Percentiles rank a stretch among this genome's conserved stretches.
Conservation (phyloP, 495 filamentous ascomycete species). For the Tuber brumale region DNA sequence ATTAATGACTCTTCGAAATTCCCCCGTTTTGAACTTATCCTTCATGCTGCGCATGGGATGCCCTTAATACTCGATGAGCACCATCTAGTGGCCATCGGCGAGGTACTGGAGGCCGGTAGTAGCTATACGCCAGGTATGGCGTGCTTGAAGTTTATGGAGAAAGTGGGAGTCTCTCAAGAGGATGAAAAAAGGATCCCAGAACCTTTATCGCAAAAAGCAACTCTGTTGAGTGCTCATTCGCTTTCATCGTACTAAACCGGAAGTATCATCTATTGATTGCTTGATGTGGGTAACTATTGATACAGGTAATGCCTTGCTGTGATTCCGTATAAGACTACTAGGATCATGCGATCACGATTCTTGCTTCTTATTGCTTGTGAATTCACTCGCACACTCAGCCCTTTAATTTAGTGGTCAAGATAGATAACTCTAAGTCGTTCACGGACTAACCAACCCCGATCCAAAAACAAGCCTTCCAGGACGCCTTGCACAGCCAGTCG, state of each 20-base stretch:
- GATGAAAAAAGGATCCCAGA: not conserved
- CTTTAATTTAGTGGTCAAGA: not conserved
- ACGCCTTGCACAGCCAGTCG: not conserved
- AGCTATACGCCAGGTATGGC: not conserved
- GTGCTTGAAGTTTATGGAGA: not conserved
- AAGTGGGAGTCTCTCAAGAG: not conserved
- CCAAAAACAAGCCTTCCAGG: not conserved
- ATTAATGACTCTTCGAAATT: not conserved
- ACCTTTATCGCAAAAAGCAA: not conserved
- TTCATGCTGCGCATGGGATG: not conserved
- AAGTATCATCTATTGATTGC: not conserved
- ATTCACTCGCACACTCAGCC: not conserved
- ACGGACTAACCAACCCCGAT: not conserved
- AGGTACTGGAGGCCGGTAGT: not conserved
- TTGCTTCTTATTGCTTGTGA: not conserved
- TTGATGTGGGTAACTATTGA: not conserved
- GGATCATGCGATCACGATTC: not conserved
- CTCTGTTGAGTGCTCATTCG: not conserved
- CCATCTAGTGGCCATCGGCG: not conserved
- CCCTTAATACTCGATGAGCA: not conserved
- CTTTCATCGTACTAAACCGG: not conserved
- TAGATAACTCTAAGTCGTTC: not conserved
- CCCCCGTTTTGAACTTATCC: not conserved
- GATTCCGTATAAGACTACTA: not conserved
- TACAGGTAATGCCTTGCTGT: not conserved